Percentiles rank a stretch among this genome's conserved stretches.
Conservation (phyloP, 805 yeast genomes). For the Suhomyces canberraensis region DNA sequence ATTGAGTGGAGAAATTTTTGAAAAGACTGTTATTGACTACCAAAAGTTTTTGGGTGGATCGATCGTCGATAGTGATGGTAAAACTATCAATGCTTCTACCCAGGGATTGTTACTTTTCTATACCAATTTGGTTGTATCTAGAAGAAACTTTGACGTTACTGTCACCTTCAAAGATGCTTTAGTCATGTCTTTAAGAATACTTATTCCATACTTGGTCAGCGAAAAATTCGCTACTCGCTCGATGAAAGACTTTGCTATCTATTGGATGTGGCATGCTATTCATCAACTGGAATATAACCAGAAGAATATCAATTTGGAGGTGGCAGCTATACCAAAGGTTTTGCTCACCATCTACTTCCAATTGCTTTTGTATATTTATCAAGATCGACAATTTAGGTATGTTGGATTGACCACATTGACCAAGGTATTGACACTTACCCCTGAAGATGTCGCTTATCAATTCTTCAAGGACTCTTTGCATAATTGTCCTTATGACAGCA, state of each 20-base stretch:
- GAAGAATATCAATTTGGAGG: conserved; percentile 24
- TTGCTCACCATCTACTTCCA: conserved; percentile 32
- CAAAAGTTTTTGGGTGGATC: conserved; percentile 30
- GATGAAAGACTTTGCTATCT: conserved; percentile 27
- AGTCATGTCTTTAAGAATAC: conserved; percentile 21
- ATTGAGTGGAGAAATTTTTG: conserved; percentile 38
- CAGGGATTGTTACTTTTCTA: conserved; percentile 22
- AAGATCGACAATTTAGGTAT: conserved; percentile 27
- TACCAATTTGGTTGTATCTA: conserved; percentile 11
- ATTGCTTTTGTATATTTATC: conserved; percentile 20
- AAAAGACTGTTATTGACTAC: conserved; percentile 38
- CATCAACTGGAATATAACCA: conserved; percentile 14
- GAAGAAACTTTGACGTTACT: conserved; percentile 1
- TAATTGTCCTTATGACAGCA: conserved; percentile 62
- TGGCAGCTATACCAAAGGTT: conserved; percentile 28
- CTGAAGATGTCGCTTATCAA: conserved; percentile 54
- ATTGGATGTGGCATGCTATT: conserved; percentile 40
- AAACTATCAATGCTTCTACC: conserved; percentile 26
- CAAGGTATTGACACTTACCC: conserved; percentile 55
- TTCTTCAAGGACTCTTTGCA: conserved; percentile 63
- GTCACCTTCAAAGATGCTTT: conserved; percentile 18
- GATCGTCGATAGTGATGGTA: conserved; percentile 23
- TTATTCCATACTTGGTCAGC: conserved; percentile 36
- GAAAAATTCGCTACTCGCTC: conserved; percentile 16
- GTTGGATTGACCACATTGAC: conserved; percentile 60